Base-by-base conservation (phyloP, 179 eudicot species). In the Corrigiola litoralis region DNA sequence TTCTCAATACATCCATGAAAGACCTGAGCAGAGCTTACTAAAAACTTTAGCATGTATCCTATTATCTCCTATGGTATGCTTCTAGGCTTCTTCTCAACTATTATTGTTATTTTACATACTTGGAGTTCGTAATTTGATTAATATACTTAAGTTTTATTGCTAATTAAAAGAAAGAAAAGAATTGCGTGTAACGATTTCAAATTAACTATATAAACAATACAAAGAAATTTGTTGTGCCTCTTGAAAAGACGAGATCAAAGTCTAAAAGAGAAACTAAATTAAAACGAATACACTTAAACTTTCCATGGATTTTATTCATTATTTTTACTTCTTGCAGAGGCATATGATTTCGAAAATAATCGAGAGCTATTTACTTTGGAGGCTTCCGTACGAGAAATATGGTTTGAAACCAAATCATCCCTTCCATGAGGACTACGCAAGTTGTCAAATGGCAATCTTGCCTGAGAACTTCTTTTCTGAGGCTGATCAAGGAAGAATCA, bases 391-490 rank as follows among this genome's bases (percentile, higher is more conserved):
- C 47, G 80, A 75, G 55, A 87, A 90, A 68, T 83, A 90, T 52
- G 97, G 95, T 4, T 56, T 90, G 62, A 87, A 81, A 51, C 98
- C 98, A 1, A 89, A 90, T 0, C 97, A 92, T 68, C 94, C 95
- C 0, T 92, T 92, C 46, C 79, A 78, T 25, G 98, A 92, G 44
- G 98, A 92, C 70, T 92, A 92, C 29, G 96, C 90, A 31, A 87
- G 95, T 6, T 92, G 98, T 64, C 98, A 89, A 71, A 92, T 92
- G 96, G 98, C 98, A 13, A 92, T 92, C 61, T 77, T 92, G 70
- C 98, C 98, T 0, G 89, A 90, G 1, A 79, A 71, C 5, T 90
- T 92, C 83, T 92, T 92, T 63, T 0, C 66, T 0, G 87, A 82
- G 80, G 96, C 89, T 7, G 92, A 90, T 33, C 76, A 82, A 58